Base-by-base conservation (phyloP, 768 basidiomycete genomes). In the Lactifluus hygrophoroides region DNA sequence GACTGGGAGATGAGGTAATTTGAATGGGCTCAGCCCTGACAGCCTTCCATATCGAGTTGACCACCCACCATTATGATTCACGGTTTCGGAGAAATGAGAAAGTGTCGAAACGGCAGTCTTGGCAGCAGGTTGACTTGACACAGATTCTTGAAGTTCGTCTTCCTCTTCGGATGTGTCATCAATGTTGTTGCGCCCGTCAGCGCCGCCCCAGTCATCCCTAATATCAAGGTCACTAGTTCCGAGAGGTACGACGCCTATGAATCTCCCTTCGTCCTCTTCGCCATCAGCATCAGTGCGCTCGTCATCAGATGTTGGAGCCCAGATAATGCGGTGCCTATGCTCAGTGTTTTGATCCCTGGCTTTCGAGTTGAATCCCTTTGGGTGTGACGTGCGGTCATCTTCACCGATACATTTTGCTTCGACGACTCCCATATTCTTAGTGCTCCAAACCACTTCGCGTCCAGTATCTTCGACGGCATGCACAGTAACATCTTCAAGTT, bases 221-320 rank as follows among this genome's bases (percentile, higher is more conserved):
- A 64, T 50, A 44, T 64, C 60, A 13, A 64, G 56, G 48, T 64
- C 62, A 28, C 62, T 64, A 4, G 62, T 64, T 16, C 62, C 62
- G 40, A 64, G 60, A 49, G 62, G 59, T 34, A 37, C 10, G 16
- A 56, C 37, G 23, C 43, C 56, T 25, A 32, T 28, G 13, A 48
- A 43, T n/a, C 32, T 47, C 6, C 32, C 47, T 5, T 55, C 60
- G 9, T 51, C 56, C 25, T 58, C 61, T 43, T 62, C 60, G 16
- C 50, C 56, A 38, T 56, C 61, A 37, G 42, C 53, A 21, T 62
- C 62, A 5, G 34, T 51, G 48, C 37, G 34, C 23, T 54, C 53
- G n/a, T 60, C 59, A 25, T 56, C 54, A 45, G 59, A 56, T 7
- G 37, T 27, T 17, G 43, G 43, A 32, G 38, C 35, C 48, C 49